Conservation (phyloP, 768 basidiomycete species). For the Amyloporia xantha region DNA sequence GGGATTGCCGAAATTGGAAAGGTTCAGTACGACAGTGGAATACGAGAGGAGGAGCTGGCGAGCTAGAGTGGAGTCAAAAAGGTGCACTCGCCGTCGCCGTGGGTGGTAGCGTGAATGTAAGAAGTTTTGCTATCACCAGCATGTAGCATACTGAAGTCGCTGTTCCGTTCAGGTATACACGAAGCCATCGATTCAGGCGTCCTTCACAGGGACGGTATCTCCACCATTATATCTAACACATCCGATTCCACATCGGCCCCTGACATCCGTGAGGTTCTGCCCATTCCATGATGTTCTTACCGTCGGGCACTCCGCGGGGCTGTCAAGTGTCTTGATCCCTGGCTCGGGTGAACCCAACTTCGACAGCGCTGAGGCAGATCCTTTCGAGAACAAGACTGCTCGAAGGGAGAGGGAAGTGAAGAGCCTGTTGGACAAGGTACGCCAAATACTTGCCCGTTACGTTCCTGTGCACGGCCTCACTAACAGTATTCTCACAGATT, state of each 20-base stretch:
- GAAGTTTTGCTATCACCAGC: slow-evolving; percentile 18
- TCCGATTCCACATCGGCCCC: slow-evolving; percentile 71
- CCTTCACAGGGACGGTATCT: slow-evolving; percentile 38
- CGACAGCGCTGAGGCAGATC: slow-evolving; percentile 90
- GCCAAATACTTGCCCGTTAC: slow-evolving; percentile 7
- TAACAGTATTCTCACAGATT: slow-evolving; percentile 44
- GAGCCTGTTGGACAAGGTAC: slow-evolving; percentile 76
- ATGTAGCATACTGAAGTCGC: slow-evolving; percentile 1
- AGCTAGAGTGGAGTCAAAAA: slow-evolving; percentile 79
- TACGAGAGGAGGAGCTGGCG: slow-evolving; percentile 58
- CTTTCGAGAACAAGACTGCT: slow-evolving; percentile 79
- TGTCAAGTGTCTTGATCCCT: slow-evolving; percentile 85
- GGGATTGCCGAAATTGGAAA: slow-evolving; percentile 97
- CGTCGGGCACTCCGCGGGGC: slow-evolving; percentile 68
- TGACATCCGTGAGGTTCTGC: slow-evolving; percentile 73
- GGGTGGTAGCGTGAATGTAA: slow-evolving; percentile 79
- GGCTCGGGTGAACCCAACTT: slow-evolving; percentile 94
- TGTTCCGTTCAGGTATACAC: slow-evolving; percentile 55
- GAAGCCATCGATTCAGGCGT: slow-evolving; percentile 54
- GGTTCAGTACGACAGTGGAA: slow-evolving; percentile 77
- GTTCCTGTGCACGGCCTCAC: not conserved
- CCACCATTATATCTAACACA: slow-evolving; percentile 90
- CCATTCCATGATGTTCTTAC: slow-evolving; percentile 86
- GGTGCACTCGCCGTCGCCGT: slow-evolving; percentile 78
- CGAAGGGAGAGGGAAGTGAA: slow-evolving; percentile 89